Percentiles rank a stretch among this genome's conserved stretches.
These are phyloP conservation scores for Exophiala dermatitidis DNA, from an alignment of 2,329 filamentous ascomycete genomes.

Conservation along the genomic window DNA sequence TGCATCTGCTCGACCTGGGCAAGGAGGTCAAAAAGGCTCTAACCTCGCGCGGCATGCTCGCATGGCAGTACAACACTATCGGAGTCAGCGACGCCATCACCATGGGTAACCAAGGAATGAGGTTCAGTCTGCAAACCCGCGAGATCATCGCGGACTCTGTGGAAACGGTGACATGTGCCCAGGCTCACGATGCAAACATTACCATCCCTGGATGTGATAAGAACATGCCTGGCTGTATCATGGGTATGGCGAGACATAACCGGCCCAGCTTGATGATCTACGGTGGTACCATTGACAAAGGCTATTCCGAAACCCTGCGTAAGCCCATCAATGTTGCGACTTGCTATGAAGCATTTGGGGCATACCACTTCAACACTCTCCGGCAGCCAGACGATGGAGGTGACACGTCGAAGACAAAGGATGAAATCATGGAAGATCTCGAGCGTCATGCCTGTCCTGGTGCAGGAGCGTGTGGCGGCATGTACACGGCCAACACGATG, in stretches of 20 bases:
- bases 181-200: constrained; percentile 89
- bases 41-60: constrained; percentile 76
- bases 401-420: constrained; percentile 54
- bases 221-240: constrained; percentile 91
- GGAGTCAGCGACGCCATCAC: constrained; percentile 89
- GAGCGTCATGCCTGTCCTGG: constrained; percentile 71
- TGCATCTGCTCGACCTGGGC: constrained; percentile 72
- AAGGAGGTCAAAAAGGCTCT: constrained; percentile 80
- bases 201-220: constrained; percentile 92
- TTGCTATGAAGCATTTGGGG: constrained; percentile 81
- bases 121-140: constrained; percentile 81
- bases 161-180: constrained; percentile 85
- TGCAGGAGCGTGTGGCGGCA: constrained; percentile 76
- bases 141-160: constrained; percentile 93
- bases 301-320: constrained; percentile 68
- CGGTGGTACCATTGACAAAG: constrained; percentile 81
- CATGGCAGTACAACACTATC: constrained; percentile 90
- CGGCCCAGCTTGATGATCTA: constrained; percentile 93
- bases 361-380: constrained; percentile 69
- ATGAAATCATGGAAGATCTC: constrained; percentile 77
- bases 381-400: constrained; percentile 57
- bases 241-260: constrained; percentile 87
- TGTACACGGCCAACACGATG: constrained; percentile 92
- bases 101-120: constrained; percentile 83
- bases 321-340: constrained; percentile 80